Evolutionary conservation across 345 rosid species (phyloP), one percentile per base, ranked within the genome.

Genomic region (Salix exigua): DNA sequence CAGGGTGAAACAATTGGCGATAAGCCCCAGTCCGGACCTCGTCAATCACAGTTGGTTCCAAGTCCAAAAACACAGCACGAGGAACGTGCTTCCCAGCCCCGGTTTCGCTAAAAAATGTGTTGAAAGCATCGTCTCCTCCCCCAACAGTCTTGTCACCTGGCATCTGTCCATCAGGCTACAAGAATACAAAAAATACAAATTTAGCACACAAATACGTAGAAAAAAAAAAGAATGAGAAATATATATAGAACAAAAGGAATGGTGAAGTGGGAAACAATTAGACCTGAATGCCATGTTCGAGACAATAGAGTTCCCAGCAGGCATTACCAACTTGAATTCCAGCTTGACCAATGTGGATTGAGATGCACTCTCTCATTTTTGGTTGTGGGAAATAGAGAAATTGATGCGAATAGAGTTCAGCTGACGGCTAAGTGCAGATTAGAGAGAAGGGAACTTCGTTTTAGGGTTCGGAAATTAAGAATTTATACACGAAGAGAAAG

Each of bases 141-240:
- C 78, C 72, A 26, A 55, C 38, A 2, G 66, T 75, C 10, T 67
- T 51, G 48, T 67, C 78, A 53, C 37, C 5, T 6, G 28, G 73
- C 78, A 75, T 75, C n/a, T 75, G 72, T 12, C 78, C 78, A 55
- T 75, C 78, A 35, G 72, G 78, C 66, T 75, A 2, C n/a, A 61
- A 50, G 35, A 21, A 35, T 18, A 37, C 4, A 23, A 38, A 44
- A 23, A n/a, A 10, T 23, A 11, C 4, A 44, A 46, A 4, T 26
- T 19, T 30, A 30, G 18, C 1, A 21, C 46, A 12, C 44, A 33
- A 53, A 35, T 4, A 26, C 9, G 1, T 23, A 70, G 2, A 10
- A 40, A 40, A 40, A 70, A 6, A 10, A 40, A 40, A 40, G 44
- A 40, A 40, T 8, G 12, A 9, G 44, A 40, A 40, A 10, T 40